Evolutionary conservation across 495 filamentous ascomycete species (phyloP), one percentile per base, ranked within the genome.

Genomic region (Penicillium cinerascens): DNA sequence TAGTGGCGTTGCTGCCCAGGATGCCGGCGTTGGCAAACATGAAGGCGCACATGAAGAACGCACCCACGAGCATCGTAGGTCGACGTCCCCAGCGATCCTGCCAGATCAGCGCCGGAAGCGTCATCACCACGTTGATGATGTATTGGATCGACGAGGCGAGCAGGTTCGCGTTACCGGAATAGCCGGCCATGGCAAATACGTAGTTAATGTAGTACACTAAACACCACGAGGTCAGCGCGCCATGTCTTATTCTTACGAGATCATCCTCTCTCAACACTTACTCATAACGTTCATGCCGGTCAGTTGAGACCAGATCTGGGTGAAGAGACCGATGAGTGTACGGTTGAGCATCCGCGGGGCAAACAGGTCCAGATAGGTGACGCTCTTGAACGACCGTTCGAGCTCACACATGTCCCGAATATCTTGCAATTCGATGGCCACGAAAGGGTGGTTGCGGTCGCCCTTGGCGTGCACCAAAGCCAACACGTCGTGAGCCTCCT

Each of bases 241-340:
- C 22, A 6, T 23, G 22, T 23, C 22, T n/a, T 6, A 23, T 23
- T 6, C 6, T 23, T 2, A 23, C 22, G 7, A 26, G 6, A 26
- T 23, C 6, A 23, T 6, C 22, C 6, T 23, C 22, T 3, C 6
- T 2, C 42, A 16, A 7, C 6, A 52, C 49, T 10, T 25, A 52
- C 77, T 87, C 84, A 88, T 88, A 13, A 88, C 85, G 60, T 88
- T 89, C 81, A 88, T 87, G 23, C 87, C 87, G 3, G 85, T 86
- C 23, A 89, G 69, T 56, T 90, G 87, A 33, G 80, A 82, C 87
- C 87, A 89, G 59, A 90, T 84, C 65, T 89, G 87, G 0, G 79
- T 83, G 58, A 87, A 87, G 18, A 89, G 52, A 47, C 85, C 84
- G 54, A 87, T 81, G 49, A 78, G 67, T 23, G 83, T 85, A 8